A percentile compares a stretch with the other conserved stretches of the same genome.
Conservation (phyloP, 2,329 filamentous ascomycete species). For the Curvularia sp. region DNA sequence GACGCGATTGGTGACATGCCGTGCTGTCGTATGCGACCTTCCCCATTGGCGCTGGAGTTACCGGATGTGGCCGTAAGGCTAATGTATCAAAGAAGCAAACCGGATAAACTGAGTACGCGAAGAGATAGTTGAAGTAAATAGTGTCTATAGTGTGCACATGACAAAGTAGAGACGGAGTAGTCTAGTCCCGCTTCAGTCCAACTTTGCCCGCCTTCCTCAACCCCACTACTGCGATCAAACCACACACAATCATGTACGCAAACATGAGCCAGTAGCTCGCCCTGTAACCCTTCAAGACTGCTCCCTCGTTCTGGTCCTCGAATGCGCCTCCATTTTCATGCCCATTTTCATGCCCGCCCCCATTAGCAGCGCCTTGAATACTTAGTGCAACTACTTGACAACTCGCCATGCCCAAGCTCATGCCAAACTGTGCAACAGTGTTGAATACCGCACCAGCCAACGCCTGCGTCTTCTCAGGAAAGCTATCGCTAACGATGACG, state of each 20-base stretch:
- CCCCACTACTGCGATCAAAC: slow-evolving; percentile 31
- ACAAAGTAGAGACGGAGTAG: no score
- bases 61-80: not conserved
- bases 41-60: slow-evolving; percentile 7
- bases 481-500: slow-evolving; percentile 62
- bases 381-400: slow-evolving; percentile 40
- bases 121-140: no score
- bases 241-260: slow-evolving; percentile 32
- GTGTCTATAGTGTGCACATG: no score
- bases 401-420: slow-evolving; percentile 45
- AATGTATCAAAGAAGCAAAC: no score
- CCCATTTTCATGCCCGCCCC: slow-evolving; percentile 12
- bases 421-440: slow-evolving; percentile 63
- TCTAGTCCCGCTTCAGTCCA: slow-evolving; percentile 37
- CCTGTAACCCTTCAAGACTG: slow-evolving; percentile 30
- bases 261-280: slow-evolving; percentile 41
- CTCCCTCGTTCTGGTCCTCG: slow-evolving; percentile 12
- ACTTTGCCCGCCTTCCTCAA: slow-evolving; percentile 36
- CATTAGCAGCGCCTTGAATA: slow-evolving; percentile 15
- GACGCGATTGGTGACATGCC: slow-evolving; percentile 7
- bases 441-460: slow-evolving; percentile 69
- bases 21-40: slow-evolving; percentile 10
- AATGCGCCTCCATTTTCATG: slow-evolving; percentile 11
- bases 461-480: slow-evolving; percentile 64
- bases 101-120: no score